Percentiles rank a stretch among this genome's conserved stretches.
phyloP scores from a whole-genome alignment of 345 rosid species.

The Chamaenerion angustifolium region DNA sequence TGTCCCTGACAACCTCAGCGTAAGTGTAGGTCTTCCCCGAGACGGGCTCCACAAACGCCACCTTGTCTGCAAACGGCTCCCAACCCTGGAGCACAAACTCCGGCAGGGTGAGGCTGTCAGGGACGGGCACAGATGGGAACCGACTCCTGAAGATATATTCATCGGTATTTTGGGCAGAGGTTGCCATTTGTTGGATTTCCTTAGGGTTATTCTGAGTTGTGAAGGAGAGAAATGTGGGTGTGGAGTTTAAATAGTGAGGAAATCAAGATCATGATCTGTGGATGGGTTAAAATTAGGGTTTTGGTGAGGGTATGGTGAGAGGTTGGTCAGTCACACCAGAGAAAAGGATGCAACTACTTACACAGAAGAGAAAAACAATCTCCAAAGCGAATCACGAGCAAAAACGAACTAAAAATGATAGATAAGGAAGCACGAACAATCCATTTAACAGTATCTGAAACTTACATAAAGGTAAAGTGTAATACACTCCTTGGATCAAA shows the following conservation, averaged over 20 bases:
- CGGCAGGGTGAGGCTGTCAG: conserved; percentile 45
- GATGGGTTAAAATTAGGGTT: background rate
- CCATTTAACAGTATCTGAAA: too few species aligned
- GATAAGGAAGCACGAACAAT: too few species aligned
- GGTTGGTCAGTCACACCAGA: conserved; percentile 7
- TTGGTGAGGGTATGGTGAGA: background rate
- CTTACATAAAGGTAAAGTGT: too few species aligned
- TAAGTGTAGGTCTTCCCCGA: conserved; percentile 61
- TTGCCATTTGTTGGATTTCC: background rate
- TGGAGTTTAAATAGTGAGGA: background rate
- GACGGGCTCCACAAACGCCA: conserved; percentile 74
- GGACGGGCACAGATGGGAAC: conserved; percentile 48
- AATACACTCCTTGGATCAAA: too few species aligned
- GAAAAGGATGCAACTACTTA: background rate
- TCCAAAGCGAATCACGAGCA: too few species aligned
- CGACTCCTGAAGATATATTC: conserved; percentile 56
- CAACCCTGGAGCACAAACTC: conserved; percentile 77
- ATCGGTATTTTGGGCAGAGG: background rate
- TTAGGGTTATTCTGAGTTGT: conserved; percentile 11
- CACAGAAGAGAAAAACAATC: too few species aligned
- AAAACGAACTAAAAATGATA: too few species aligned
- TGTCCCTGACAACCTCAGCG: conserved; percentile 50
- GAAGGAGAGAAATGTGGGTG: conserved; percentile 7
- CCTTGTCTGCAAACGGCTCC: conserved; percentile 49
- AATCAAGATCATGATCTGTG: background rate